Percentiles rank a stretch among this genome's conserved stretches.
Evolutionary conservation across 371 early-diverging fungal genomes (phyloP).

Genomic region (Nematocida sp.): DNA sequence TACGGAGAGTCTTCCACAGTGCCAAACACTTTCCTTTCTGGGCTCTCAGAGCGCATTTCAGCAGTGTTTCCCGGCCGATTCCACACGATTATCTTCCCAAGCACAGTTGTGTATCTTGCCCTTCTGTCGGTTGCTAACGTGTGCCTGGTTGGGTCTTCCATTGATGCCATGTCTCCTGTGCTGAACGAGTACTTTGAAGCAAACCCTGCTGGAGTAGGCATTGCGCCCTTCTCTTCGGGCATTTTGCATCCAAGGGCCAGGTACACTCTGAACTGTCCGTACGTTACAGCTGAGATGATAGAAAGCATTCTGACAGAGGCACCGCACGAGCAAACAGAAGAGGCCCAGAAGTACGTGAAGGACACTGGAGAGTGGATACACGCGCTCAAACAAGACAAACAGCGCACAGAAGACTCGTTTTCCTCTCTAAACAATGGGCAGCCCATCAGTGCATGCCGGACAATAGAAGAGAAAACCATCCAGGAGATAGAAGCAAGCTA

Average conservation of each 20-base stretch:
- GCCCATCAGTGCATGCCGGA: constrained; percentile 7
- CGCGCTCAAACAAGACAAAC: neutral
- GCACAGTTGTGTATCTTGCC: constrained; percentile 11
- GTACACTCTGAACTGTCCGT: constrained; percentile 40
- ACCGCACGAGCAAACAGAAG: neutral
- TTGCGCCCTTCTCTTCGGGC: constrained; percentile 40
- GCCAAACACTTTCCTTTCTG: constrained; percentile 19
- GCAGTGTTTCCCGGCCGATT: constrained; percentile 7
- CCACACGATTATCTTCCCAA: constrained; percentile 24
- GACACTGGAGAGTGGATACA: constrained; percentile 4
- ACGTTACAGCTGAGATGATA: constrained; percentile 11
- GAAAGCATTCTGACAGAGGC: neutral
- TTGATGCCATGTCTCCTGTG: constrained; percentile 33
- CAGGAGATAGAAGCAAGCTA: neutral
- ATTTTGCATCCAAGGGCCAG: neutral
- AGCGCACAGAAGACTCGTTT: neutral
- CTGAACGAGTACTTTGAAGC: constrained; percentile 7
- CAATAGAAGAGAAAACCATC: neutral
- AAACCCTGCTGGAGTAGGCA: neutral
- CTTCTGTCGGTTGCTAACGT: constrained; percentile 8
- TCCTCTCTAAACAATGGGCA: constrained; percentile 1
- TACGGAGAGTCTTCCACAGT: constrained; percentile 32
- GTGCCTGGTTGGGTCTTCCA: constrained; percentile 15
- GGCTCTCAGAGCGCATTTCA: constrained; percentile 10
- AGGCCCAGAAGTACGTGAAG: constrained; percentile 5